Evolutionary conservation across 441 rosid genomes (phyloP), one percentile per base, ranked within the genome.

Genomic region (Mallotus japonicus): DNA sequence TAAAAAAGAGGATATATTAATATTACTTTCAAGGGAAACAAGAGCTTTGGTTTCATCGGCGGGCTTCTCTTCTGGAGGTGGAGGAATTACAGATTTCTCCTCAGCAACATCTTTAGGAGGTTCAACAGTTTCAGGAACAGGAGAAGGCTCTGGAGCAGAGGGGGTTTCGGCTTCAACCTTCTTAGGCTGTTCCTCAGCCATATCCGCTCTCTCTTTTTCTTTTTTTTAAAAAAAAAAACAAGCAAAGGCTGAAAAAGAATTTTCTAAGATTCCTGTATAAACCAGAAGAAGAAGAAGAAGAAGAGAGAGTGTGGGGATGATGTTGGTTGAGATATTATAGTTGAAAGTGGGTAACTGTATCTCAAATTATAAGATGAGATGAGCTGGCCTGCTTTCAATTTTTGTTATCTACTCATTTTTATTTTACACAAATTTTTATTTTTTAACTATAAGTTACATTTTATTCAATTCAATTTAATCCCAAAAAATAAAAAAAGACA

Each of bases 161-260:
- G 84, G 84, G 50, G 82, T 55, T 58, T 83, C 84, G 15, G 87
- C 51, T 73, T 83, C 88, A 2, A 85, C 73, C 84, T 85, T 87
- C 82, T 86, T 84, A 0, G 84, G 63, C 70, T 84, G 85, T 71
- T 83, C 87, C 76, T 86, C 85, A 11, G 92, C 89, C 97, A 89
- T 88, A 40, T 34, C n/a, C 49, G 49, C 49, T 7, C 9, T 2
- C 47, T 54, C 16, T 46, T 37, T 37, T 37, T 37, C 40, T 37
- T 5, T 37, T 0, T 3, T 6, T 0, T 0, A 37, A 37, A 37
- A 37, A 37, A 37, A 37, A 6, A 37, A 37, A 37, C 32, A 37
- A 37, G 40, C 40, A 12, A 63, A 34, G 4, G 14, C 16, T 49
- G 3, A 28, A 20, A 58, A 3, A 61, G 22, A 54, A 61, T 13